Percentiles rank a stretch among this genome's conserved stretches.
Evolutionary conservation across 257 asterid genomes (phyloP).

Genomic region (Lycium barbarum): DNA sequence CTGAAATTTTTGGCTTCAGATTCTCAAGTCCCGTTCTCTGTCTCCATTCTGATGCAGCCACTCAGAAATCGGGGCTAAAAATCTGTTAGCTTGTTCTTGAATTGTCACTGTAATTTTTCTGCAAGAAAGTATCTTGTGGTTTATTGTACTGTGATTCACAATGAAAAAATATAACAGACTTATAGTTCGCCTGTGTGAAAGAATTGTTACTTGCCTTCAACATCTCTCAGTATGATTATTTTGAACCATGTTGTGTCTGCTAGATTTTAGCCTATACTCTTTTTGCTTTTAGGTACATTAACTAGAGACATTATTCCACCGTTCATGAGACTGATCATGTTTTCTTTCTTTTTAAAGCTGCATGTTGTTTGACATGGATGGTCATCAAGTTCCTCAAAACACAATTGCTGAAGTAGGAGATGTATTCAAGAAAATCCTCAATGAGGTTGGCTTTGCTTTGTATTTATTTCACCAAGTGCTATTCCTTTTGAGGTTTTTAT

Average conservation of each 20-base stretch:
- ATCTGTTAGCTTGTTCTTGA: too few species aligned
- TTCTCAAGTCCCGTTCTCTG: too few species aligned
- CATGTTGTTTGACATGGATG: conserved; percentile 71
- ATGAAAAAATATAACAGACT: too few species aligned
- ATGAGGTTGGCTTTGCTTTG: conserved; percentile 64
- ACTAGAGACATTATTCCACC: not conserved
- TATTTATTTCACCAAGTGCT: not conserved
- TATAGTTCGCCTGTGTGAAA: not conserved
- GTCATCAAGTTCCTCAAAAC: conserved; percentile 85
- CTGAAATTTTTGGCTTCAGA: too few species aligned
- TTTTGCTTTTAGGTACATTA: not conserved
- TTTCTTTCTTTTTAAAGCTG: conserved; percentile 25
- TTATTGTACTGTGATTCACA: too few species aligned
- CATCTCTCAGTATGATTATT: too few species aligned
- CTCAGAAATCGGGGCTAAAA: too few species aligned
- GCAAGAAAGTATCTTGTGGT: too few species aligned
- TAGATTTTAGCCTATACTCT: not conserved
- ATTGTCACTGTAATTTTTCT: too few species aligned
- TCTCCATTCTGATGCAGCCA: too few species aligned
- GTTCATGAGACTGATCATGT: not conserved
- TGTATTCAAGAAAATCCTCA: conserved; percentile 82
- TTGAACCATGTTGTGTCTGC: too few species aligned
- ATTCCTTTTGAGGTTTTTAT: not conserved
- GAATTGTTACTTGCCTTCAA: not conserved
- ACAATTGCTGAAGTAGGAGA: conserved; percentile 87